Evolutionary conservation across 2,329 filamentous ascomycete species (phyloP).

Genomic region (Aspergillus sp.): DNA sequence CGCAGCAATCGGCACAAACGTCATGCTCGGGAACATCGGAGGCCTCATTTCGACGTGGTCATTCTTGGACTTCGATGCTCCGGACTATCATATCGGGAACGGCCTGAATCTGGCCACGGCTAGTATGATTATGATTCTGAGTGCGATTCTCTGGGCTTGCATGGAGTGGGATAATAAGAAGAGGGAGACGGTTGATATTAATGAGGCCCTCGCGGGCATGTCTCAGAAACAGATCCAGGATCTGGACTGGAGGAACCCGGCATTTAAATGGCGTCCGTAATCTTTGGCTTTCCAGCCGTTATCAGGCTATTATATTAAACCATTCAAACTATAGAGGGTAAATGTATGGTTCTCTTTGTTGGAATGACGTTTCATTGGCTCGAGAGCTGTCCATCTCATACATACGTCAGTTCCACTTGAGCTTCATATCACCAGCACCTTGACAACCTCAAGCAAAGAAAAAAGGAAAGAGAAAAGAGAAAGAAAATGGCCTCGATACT

Average conservation of each 20-base stretch:
- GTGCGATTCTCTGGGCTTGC: slow-evolving; percentile 55
- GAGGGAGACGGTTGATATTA: slow-evolving; percentile 54
- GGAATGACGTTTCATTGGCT: too few relatives aligned
- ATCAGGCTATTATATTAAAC: too few relatives aligned
- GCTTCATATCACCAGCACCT: too few relatives aligned
- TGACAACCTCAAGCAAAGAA: too few relatives aligned
- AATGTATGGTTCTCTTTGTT: too few relatives aligned
- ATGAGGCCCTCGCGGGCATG: slow-evolving; percentile 56
- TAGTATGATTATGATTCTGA: slow-evolving; percentile 47
- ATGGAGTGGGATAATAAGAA: slow-evolving; percentile 63
- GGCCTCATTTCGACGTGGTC: slow-evolving; percentile 66
- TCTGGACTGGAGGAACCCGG: slow-evolving; percentile 67
- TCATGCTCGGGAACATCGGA: slow-evolving; percentile 74
- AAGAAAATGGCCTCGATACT: too few relatives aligned
- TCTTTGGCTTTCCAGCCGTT: too few relatives aligned
- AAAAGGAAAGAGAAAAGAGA: too few relatives aligned
- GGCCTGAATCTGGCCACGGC: slow-evolving; percentile 66
- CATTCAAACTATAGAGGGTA: too few relatives aligned
- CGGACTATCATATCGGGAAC: slow-evolving; percentile 69
- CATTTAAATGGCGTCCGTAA: slow-evolving; percentile 15
- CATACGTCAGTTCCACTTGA: too few relatives aligned
- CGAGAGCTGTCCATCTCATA: too few relatives aligned
- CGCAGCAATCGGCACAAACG: slow-evolving; percentile 64
- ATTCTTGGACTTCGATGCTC: slow-evolving; percentile 64
- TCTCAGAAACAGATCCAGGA: slow-evolving; percentile 56